Percentiles rank a stretch among this genome's conserved stretches.
These are phyloP conservation scores for Fermentozyma sake DNA, from an alignment of 1,139 yeast genomes.

Conservation along the genomic window DNA sequence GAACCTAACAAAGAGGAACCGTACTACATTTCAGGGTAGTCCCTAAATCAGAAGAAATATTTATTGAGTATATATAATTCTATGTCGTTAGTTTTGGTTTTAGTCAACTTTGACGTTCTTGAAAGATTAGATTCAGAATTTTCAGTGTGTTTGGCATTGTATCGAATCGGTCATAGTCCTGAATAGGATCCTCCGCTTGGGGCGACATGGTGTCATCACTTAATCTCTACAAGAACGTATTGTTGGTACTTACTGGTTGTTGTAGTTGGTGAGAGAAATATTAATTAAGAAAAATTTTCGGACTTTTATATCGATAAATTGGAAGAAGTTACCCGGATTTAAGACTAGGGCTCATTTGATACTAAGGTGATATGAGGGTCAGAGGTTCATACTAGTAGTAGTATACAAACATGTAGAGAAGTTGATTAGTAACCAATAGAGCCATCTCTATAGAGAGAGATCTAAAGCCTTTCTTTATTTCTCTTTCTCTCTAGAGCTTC, in stretches of 20 bases:
- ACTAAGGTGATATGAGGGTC: no score
- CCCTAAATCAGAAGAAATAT: slow-evolving; percentile 1
- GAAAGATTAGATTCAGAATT: slow-evolving; percentile 35
- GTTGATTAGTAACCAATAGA: no score
- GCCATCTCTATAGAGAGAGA: no score
- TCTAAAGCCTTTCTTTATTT: slow-evolving; percentile 14
- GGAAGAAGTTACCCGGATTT: slow-evolving; percentile 12
- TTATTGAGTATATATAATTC: neutral
- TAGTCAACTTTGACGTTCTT: neutral
- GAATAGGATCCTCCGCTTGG: slow-evolving; percentile 56
- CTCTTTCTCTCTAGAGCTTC: no score
- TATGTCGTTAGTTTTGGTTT: slow-evolving; percentile 1
- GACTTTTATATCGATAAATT: neutral
- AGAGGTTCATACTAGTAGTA: no score
- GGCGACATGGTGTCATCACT: slow-evolving; percentile 53
- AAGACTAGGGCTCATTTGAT: no score
- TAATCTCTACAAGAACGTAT: slow-evolving; percentile 3
- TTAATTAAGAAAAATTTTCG: slow-evolving; percentile 1
- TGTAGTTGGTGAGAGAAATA: slow-evolving; percentile 1
- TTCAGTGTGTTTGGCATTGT: slow-evolving; percentile 49
- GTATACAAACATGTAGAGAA: no score
- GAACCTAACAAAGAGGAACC: slow-evolving; percentile 1
- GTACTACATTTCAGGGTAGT: neutral
- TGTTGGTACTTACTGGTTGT: slow-evolving; percentile 7
- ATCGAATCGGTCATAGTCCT: slow-evolving; percentile 57